Evolutionary conservation across 75 land plant genomes (phyloP).

Genomic region (Adiantum capillusveneris): DNA sequence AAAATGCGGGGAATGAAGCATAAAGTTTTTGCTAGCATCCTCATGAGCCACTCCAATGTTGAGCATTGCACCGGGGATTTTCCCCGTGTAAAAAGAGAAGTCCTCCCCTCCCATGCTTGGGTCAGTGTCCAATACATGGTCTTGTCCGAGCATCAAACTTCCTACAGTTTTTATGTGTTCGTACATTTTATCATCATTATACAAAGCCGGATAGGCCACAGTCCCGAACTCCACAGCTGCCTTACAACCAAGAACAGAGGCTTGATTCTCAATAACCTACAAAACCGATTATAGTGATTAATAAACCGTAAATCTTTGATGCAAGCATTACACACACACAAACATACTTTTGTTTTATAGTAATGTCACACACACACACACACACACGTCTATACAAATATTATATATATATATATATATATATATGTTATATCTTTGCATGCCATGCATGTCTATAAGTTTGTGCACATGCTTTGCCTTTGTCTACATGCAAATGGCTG

Average conservation of each 20-base stretch:
- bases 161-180: conserved; percentile 47
- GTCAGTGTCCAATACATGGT: conserved; percentile 33
- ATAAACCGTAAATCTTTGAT: not conserved
- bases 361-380: too few relatives aligned
- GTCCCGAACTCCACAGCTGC: conserved; percentile 55
- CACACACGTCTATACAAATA: too few relatives aligned
- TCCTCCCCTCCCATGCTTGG: conserved; percentile 87
- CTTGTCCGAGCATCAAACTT: conserved; percentile 37
- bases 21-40: not conserved
- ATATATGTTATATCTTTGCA: too few relatives aligned
- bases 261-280: conserved; percentile 65
- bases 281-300: too few relatives aligned
- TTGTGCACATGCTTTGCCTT: too few relatives aligned
- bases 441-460: too few relatives aligned
- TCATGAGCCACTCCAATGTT: conserved; percentile 60
- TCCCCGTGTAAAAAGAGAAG: conserved; percentile 71
- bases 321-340: not conserved
- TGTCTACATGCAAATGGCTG: too few relatives aligned
- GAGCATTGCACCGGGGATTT: conserved; percentile 70
- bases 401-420: too few relatives aligned
- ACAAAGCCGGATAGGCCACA: conserved; percentile 49
- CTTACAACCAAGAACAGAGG: conserved; percentile 57
- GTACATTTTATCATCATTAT: conserved; percentile 52
- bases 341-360: not conserved
- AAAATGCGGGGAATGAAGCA: conserved; percentile 68